Conservation (phyloP, 345 rosid genomes). For the Eucalyptus cloeziana region DNA sequence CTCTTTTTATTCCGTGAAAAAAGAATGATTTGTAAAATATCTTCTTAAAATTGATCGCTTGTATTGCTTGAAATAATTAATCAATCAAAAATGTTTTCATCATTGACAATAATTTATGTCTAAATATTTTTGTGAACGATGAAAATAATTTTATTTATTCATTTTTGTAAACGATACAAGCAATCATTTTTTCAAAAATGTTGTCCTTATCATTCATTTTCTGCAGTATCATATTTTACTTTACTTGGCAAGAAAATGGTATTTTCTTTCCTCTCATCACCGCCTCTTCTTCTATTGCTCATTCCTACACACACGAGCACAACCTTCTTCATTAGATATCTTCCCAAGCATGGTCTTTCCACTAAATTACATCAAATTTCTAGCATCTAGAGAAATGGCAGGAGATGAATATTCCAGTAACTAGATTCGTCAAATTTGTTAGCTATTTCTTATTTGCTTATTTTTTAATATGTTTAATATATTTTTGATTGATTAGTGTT, state of each 20-base stretch:
- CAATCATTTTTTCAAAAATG: too few relatives aligned
- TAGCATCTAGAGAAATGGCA: background rate
- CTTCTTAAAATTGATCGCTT: rapidly evolving
- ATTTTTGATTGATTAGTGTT: background rate
- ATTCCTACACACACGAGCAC: background rate
- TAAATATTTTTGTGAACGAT: too few relatives aligned
- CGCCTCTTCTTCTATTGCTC: background rate
- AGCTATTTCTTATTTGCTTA: background rate
- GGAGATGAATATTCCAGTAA: background rate
- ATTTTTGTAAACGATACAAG: background rate
- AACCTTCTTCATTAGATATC: background rate
- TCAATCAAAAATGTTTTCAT: background rate
- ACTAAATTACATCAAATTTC: background rate
- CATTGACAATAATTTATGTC: background rate
- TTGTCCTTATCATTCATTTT: background rate
- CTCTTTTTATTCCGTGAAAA: too few relatives aligned
- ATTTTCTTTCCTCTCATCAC: too few relatives aligned
- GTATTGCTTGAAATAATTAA: rapidly evolving
- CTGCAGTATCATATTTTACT: too few relatives aligned
- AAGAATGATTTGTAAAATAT: too few relatives aligned
- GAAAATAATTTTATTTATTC: too few relatives aligned
- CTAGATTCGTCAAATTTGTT: background rate
- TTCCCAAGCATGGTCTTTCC: background rate
- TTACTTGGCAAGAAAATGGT: too few relatives aligned
- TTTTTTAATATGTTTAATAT: background rate